Conservation (phyloP, 176 grass and related monocot genomes). For the Cenchrus americanus region DNA sequence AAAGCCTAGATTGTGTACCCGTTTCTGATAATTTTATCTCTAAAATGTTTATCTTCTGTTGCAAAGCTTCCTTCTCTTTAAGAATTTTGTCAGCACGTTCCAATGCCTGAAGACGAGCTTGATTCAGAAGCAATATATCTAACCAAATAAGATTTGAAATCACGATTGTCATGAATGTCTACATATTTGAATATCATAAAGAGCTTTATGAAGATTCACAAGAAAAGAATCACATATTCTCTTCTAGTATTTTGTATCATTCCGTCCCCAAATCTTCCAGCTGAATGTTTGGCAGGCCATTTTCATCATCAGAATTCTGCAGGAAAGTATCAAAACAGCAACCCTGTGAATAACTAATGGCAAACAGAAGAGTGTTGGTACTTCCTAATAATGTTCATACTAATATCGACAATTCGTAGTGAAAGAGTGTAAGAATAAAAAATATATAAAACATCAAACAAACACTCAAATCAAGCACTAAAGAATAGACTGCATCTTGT, state of each 20-base stretch:
- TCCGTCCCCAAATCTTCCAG: conserved; percentile 73
- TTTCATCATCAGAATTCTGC: conserved; percentile 47
- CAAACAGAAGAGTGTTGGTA: neutral
- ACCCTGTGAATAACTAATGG: neutral
- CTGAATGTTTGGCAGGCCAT: conserved; percentile 46
- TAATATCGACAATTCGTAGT: neutral
- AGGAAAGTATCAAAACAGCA: neutral
- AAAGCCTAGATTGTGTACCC: conserved; percentile 28
- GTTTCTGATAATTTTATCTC: conserved; percentile 75
- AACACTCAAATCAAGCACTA: neutral
- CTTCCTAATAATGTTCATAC: neutral
- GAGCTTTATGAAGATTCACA: conserved; percentile 34
- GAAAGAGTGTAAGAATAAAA: neutral
- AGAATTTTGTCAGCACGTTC: conserved; percentile 78
- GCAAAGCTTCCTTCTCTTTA: conserved; percentile 82
- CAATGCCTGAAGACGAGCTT: conserved; percentile 76
- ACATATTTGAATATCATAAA: conserved; percentile 17
- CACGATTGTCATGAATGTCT: conserved; percentile 27
- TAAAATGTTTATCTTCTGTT: conserved; percentile 66
- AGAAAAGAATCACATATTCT: conserved; percentile 55
- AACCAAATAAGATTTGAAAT: conserved; percentile 39
- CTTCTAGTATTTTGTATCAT: conserved; percentile 79
- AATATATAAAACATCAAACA: neutral
- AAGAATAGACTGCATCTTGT: conserved; percentile 6
- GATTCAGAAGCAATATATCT: conserved; percentile 97